Base-by-base conservation (phyloP, 2,329 filamentous ascomycete species). In the Xylaria sp. region DNA sequence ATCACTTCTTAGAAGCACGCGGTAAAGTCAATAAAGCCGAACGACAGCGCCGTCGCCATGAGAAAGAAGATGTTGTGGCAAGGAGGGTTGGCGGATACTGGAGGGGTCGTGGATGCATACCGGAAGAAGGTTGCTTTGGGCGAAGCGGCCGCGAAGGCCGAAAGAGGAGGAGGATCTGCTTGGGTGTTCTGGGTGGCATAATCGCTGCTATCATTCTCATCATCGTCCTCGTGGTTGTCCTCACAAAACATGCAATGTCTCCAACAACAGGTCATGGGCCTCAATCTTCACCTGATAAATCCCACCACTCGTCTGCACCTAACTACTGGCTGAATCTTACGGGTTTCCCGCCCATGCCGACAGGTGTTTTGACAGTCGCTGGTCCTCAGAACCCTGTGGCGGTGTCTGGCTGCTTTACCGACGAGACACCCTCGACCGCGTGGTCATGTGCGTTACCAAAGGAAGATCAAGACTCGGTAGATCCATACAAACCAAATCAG, bases 401-500 rank as follows among this genome's bases (percentile, higher is more conserved):
- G n/a, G 86, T 88, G 62, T 88, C 87, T 24, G 88, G 87, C 6
- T 98, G 94, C 73, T 89, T 94, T 3, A 82, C 85, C 7, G 91
- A 92, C 0, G 83, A 91, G 0, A 84, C 88, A 4, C 72, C 77
- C 7, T 3, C 72, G 9, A 92, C 92, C 0, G 79, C 96, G 63
- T 98, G 94, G 94, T 97, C 92, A 77, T 98, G 94, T 78, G 87
- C 90, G 11, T 80, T 97, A 17, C 93, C 94, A 2, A 93, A 93
- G 77, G 93, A 94, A 73, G 81, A 93, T 68, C 92, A 94, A 51
- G 80, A 85, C 3, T 84, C 85, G 1, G 87, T 90, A 51, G 81
- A 84, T 1, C 89, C 90, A 0, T 92, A 90, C 75, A 82, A 85
- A 42, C 82, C 89, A 0, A 86, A 91, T 69, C 88, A 93, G 75